A percentile compares a stretch with the other conserved stretches of the same genome.
Conservation (phyloP, 2,329 filamentous ascomycete genomes). For the Penicillium vulpinum region DNA sequence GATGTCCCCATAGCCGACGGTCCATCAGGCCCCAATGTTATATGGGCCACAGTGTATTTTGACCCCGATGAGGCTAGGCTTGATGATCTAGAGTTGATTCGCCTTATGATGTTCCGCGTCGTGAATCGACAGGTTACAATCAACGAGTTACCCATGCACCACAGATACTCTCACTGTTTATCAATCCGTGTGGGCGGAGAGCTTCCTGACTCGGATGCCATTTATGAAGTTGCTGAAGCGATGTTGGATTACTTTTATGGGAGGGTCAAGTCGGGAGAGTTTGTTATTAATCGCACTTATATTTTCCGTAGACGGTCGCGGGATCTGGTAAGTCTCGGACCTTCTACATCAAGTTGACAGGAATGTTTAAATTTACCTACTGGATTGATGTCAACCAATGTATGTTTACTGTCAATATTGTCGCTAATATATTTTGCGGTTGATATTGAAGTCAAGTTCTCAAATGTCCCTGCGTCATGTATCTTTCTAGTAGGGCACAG, state of each 20-base stretch:
- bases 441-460: background rate
- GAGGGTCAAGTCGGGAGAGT: background rate
- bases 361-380: too few species aligned
- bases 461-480: background rate
- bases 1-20: background rate
- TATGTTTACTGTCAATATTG: too few species aligned
- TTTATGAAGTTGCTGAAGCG: background rate
- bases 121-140: background rate
- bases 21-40: background rate
- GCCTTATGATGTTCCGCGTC: conserved; percentile 2
- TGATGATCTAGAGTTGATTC: background rate
- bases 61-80: background rate
- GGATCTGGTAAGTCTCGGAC: background rate
- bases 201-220: background rate
- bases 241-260: background rate
- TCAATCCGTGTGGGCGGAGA: background rate
- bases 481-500: background rate
- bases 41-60: conserved; percentile 3
- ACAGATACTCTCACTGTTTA: background rate
- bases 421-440: background rate
- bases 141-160: background rate
- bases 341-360: background rate
- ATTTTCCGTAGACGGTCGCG: background rate
- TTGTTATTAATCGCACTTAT: background rate
- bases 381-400: too few species aligned